These are phyloP conservation scores for Saccharomyces uvarum DNA, from an alignment of 1,139 yeast genomes.

Conservation along the genomic window DNA sequence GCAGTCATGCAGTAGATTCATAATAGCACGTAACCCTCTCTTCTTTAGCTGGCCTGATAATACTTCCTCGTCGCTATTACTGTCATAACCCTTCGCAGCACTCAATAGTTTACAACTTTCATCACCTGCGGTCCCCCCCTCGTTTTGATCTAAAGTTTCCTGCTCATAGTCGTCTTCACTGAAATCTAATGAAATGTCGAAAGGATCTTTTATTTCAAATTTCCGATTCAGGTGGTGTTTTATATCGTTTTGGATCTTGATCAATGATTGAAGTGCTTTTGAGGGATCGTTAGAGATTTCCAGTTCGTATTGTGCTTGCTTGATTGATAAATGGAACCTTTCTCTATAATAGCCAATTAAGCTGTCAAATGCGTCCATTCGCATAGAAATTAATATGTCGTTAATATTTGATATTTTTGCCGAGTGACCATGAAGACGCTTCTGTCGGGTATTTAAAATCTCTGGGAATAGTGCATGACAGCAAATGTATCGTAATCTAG, in stretches of 20 bases:
- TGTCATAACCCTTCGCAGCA: not conserved
- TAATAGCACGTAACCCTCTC: constrained; percentile 14
- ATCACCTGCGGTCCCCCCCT: constrained; percentile 10
- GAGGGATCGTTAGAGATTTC: constrained; percentile 9
- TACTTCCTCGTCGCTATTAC: constrained; percentile 16
- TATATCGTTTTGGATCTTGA: constrained; percentile 28
- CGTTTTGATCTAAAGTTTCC: constrained; percentile 18
- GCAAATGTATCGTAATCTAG: constrained; percentile 65
- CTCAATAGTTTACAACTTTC: not conserved
- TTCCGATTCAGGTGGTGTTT: constrained; percentile 21
- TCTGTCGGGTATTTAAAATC: constrained; percentile 8
- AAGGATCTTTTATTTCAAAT: constrained; percentile 15
- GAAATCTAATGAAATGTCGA: constrained; percentile 8
- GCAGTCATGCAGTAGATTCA: constrained; percentile 62
- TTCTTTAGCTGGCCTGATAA: constrained; percentile 11
- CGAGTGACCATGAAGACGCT: constrained; percentile 4
- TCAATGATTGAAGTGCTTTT: not conserved
- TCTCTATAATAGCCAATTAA: constrained; percentile 44
- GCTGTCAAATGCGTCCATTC: constrained; percentile 44
- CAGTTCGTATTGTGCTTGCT: constrained; percentile 51
- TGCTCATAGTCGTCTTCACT: constrained; percentile 16
- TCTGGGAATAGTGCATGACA: constrained; percentile 72
- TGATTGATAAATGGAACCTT: constrained; percentile 38
- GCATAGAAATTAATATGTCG: constrained; percentile 59
- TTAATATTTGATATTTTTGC: constrained; percentile 47